Percentiles rank a stretch among this genome's conserved stretches.
Conservation (phyloP, 768 basidiomycete species). For the Pisolithus orientalis region DNA sequence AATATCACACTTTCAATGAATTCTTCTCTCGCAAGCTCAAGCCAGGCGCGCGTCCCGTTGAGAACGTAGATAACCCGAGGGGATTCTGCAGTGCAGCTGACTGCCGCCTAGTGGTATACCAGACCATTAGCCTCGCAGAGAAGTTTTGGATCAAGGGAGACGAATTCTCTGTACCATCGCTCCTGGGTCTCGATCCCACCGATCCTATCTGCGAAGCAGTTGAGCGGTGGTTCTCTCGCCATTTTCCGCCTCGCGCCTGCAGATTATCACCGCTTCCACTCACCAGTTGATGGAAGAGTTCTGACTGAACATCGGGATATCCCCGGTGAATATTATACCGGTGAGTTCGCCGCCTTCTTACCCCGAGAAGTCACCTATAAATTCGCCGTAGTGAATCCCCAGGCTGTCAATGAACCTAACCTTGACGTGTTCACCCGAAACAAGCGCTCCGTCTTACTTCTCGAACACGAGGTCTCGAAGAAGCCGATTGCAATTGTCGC, state of each 20-base stretch:
- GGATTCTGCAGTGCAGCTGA: constrained; percentile 66
- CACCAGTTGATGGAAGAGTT: constrained; percentile 54
- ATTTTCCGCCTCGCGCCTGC: constrained; percentile 74
- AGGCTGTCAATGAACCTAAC: constrained; percentile 62
- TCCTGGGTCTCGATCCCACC: constrained; percentile 43
- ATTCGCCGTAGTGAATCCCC: constrained; percentile 54
- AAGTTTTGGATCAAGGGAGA: constrained; percentile 76
- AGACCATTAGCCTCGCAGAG: constrained; percentile 49
- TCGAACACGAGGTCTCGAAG: constrained; percentile 41
- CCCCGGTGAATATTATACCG: constrained; percentile 57
- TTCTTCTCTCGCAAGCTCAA: constrained; percentile 66
- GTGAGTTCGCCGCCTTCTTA: constrained; percentile 21
- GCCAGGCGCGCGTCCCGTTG: constrained; percentile 54
- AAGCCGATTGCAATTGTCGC: constrained; percentile 62
- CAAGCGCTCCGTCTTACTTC: constrained; percentile 47
- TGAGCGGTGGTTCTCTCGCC: constrained; percentile 46
- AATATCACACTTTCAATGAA: constrained; percentile 69
- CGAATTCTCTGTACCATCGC: constrained; percentile 57
- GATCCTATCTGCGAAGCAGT: constrained; percentile 36
- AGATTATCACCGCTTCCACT: constrained; percentile 80
- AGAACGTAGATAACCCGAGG: constrained; percentile 43
- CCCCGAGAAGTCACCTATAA: neutral
- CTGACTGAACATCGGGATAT: constrained; percentile 36
- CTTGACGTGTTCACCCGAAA: constrained; percentile 66
- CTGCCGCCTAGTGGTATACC: constrained; percentile 66